Base-by-base conservation (phyloP, 176 grass and related monocot species). In the Oryza brachyantha region DNA sequence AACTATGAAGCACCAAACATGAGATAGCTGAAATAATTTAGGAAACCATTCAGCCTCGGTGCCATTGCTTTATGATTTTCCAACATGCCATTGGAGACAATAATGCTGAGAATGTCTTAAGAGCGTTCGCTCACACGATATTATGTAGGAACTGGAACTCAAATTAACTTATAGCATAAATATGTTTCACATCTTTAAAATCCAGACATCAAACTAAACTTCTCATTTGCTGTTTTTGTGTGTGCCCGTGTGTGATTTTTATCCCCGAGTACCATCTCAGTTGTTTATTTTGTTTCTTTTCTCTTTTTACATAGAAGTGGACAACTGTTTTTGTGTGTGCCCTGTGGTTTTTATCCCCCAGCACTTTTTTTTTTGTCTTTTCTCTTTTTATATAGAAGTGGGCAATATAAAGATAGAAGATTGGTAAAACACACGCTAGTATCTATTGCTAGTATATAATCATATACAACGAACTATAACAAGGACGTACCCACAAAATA, bases 401-500 rank as follows among this genome's bases (percentile, higher is more conserved):
- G 31, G 4, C 4, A 32, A 57, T 21, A 57, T 8, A 57, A 8
- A 57, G 10, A 2, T 24, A 57, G 52, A 57, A 57, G 52, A 57
- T 24, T 57, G 52, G 2, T 48, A 59, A 21, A 74, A 22, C 17
- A 8, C 26, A 43, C 40, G 37, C 40, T 69, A 43, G 22, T 29
- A 36, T 64, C 32, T 7, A 11, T 46, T 50, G 69, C 48, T 62
- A 36, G 10, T 42, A 61, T 81, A 82, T 61, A 83, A 90, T 75
- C 61, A 80, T 86, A 59, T 79, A 83, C 83, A 83, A 83, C 61
- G 17, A 45, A 66, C 31, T 22, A 25, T 37, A 55, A 16, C 66
- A 73, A 77, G 40, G 36, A 40, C 3, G 36, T 74, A 68, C 19
- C 79, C 29, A 82, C 74, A 86, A 41, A 79, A 36, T 67, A 79